Evolutionary conservation across 1,139 yeast genomes (phyloP).

Genomic region (Yamadazyma mexicana): DNA sequence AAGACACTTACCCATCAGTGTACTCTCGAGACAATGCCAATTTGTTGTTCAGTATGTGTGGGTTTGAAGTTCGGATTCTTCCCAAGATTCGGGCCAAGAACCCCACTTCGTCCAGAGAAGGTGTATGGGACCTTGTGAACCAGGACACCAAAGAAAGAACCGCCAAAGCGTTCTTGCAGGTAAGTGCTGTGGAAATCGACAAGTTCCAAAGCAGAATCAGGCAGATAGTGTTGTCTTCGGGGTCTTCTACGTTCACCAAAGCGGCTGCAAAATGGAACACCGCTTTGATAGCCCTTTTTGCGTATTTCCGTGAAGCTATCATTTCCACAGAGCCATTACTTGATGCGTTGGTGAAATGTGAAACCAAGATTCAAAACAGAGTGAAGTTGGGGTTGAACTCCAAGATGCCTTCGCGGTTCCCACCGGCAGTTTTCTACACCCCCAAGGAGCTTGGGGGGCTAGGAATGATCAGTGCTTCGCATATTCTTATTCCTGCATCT

Average conservation of each 20-base stretch:
- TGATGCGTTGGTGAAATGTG: slow-evolving; percentile 85
- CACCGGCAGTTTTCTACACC: slow-evolving; percentile 97
- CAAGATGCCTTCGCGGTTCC: slow-evolving; percentile 97
- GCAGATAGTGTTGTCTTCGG: slow-evolving; percentile 92
- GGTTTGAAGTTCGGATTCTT: slow-evolving; percentile 86
- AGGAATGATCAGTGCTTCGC: slow-evolving; percentile 97
- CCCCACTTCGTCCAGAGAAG: slow-evolving; percentile 58
- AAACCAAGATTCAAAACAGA: slow-evolving; percentile 89
- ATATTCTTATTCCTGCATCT: slow-evolving; percentile 89
- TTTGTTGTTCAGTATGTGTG: slow-evolving; percentile 85
- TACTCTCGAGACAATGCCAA: slow-evolving; percentile 91
- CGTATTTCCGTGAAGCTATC: slow-evolving; percentile 92
- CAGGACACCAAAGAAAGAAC: slow-evolving; percentile 78
- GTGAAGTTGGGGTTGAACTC: slow-evolving; percentile 95
- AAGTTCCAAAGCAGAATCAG: slow-evolving; percentile 82
- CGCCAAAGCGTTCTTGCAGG: slow-evolving; percentile 85
- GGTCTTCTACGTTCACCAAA: slow-evolving; percentile 92
- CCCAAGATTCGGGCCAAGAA: slow-evolving; percentile 66
- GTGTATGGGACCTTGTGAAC: slow-evolving; percentile 87
- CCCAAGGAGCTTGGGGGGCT: slow-evolving; percentile 97
- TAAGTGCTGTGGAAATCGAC: slow-evolving; percentile 75
- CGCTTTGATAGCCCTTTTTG: slow-evolving; percentile 78
- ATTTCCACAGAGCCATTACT: slow-evolving; percentile 77
- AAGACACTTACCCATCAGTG: slow-evolving; percentile 78
- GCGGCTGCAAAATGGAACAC: slow-evolving; percentile 97